Conservation (phyloP, 176 grass and related monocot species). For the Zea luxurians region DNA sequence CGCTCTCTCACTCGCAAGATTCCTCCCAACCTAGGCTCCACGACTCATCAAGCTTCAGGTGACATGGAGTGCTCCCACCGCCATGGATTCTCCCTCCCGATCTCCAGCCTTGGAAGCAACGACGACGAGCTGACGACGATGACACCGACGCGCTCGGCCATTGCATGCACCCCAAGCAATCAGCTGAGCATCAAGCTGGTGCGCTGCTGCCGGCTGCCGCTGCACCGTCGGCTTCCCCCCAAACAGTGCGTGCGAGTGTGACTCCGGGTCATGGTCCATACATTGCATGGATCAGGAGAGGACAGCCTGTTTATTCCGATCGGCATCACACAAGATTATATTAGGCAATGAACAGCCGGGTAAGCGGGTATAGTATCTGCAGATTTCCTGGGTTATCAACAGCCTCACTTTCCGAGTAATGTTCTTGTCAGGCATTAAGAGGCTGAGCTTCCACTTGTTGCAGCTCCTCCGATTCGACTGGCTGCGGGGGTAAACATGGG, state of each 20-base stretch:
- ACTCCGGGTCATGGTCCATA: background rate
- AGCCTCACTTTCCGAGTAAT: background rate
- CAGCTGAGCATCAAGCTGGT: background rate
- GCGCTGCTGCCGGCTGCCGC: background rate
- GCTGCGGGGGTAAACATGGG: background rate
- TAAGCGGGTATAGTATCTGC: background rate
- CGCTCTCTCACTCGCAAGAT: too few relatives aligned
- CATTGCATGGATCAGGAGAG: background rate
- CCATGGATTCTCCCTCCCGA: background rate
- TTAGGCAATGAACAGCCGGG: background rate
- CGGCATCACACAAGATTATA: background rate
- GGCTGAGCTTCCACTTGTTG: conserved; percentile 21
- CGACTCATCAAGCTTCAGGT: too few relatives aligned
- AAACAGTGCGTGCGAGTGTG: conserved; percentile 17
- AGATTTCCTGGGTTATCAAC: background rate
- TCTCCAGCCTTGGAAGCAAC: conserved; percentile 35
- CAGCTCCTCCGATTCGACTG: background rate
- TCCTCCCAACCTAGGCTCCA: too few relatives aligned
- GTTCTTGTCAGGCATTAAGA: background rate
- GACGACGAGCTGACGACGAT: conserved; percentile 12
- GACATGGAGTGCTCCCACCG: background rate
- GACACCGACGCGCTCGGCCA: background rate
- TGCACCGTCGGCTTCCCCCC: conserved; percentile 24
- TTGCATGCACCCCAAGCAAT: conserved; percentile 43
- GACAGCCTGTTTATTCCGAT: background rate